phyloP scores from a whole-genome alignment of 2,329 filamentous ascomycete genomes.

The Neophaeococcomyces mojaviensis region DNA sequence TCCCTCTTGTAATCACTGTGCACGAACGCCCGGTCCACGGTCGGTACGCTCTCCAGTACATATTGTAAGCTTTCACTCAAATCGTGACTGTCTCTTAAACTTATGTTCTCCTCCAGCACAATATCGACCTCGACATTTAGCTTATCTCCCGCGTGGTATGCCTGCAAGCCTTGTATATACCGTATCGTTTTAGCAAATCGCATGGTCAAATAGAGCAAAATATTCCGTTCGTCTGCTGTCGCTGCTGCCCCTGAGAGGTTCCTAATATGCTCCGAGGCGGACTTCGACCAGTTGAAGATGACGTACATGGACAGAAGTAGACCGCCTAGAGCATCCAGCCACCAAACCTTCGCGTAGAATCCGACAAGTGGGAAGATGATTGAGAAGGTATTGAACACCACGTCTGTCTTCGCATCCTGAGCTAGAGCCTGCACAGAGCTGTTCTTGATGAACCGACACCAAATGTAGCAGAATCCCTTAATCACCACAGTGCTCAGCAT shows the following conservation, averaged over 20 bases:
- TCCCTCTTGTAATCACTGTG: conserved; percentile 38
- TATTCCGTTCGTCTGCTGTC: conserved; percentile 71
- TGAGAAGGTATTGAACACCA: conserved; percentile 84
- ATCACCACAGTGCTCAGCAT: conserved; percentile 76
- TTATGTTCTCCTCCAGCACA: conserved; percentile 68
- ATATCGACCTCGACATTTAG: conserved; percentile 78
- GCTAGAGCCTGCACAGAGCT: conserved; percentile 75
- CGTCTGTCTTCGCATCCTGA: conserved; percentile 63
- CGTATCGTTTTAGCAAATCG: conserved; percentile 82
- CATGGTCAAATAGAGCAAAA: conserved; percentile 86
- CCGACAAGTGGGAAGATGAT: conserved; percentile 80
- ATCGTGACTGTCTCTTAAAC: conserved; percentile 73
- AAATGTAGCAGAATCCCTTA: conserved; percentile 76
- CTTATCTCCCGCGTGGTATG: conserved; percentile 80
- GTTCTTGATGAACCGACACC: conserved; percentile 79
- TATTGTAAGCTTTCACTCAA: conserved; percentile 72
- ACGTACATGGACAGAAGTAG: conserved; percentile 70
- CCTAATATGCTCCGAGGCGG: conserved; percentile 67
- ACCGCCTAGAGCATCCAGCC: conserved; percentile 73
- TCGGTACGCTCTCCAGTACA: conserved; percentile 74
- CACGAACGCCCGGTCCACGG: conserved; percentile 65
- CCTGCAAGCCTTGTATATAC: conserved; percentile 76
- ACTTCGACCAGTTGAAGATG: conserved; percentile 70
- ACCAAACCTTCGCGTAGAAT: conserved; percentile 71
- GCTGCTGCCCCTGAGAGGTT: conserved; percentile 74